Base-by-base conservation (phyloP, 2,329 filamentous ascomycete genomes). In the Alternaria brassicae region DNA sequence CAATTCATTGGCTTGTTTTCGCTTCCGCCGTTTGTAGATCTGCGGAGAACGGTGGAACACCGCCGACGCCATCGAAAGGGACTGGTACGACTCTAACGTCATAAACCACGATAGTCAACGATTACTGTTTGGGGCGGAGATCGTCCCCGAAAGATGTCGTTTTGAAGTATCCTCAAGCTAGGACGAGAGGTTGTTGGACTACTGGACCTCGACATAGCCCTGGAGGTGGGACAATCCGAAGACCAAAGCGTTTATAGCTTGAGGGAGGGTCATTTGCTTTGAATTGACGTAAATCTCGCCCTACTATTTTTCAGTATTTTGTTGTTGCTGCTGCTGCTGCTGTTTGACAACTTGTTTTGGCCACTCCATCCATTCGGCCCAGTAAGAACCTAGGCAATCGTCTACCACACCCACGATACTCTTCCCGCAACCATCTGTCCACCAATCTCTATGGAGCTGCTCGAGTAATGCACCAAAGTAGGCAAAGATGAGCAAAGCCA, bases 341-440 rank as follows among this genome's bases (percentile, higher is more conserved):
- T 36, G 44, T 0, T 36, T 48, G 19, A 60, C 49, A 27, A 58
- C 39, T 10, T 50, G 34, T 25, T 55, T 60, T 4, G 67, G 53
- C 63, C 66, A 67, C 17, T 53, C 53, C 34, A 63, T 50, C 60
- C 55, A 67, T 2, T 50, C 12, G 9, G 45, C 52, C 64, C 66
- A 70, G 39, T 64, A 67, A 6, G 53, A 27, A 6, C 68, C 63
- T 17, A 70, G 41, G 12, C 51, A 65, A 4, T 65, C 64, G 21
- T 61, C 56, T 5, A 67, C 57, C 3, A 53, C 61, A 3, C 32
- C 53, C 2, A 69, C 65, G 6, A 69, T 68, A 30, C 61, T 67
- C 30, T 60, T 61, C 1, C 67, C 67, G 13, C 67, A 71, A 7
- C 67, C 65, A 34, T 70, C 62, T 37, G 60, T 61, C 66, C 67